Evolutionary conservation across 306 rosid species (phyloP).

Genomic region (Mimosa pudica): DNA sequence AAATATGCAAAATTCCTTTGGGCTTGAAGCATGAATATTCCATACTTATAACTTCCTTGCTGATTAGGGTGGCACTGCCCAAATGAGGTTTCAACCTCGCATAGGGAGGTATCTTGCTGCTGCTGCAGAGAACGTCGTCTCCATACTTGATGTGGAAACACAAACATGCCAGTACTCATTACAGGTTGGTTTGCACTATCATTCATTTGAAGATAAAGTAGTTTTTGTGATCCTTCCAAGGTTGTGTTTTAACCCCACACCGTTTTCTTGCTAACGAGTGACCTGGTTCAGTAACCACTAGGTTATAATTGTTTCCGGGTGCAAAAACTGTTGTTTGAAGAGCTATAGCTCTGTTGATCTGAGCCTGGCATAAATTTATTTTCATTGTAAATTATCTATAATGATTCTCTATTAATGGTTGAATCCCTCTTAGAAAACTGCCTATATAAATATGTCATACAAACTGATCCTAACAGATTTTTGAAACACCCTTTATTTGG

Average conservation of each 20-base stretch:
- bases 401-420: not conserved
- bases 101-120: constrained; percentile 88
- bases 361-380: not conserved
- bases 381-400: not conserved
- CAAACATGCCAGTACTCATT: constrained; percentile 71
- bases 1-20: too few relatives aligned
- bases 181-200: constrained; percentile 53
- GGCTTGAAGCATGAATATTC: not conserved
- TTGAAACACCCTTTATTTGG: constrained; percentile 23
- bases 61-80: constrained; percentile 82
- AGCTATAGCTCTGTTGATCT: constrained; percentile 1
- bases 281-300: not conserved
- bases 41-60: constrained; percentile 4
- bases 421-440: not conserved
- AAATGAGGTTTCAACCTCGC: constrained; percentile 93
- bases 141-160: constrained; percentile 91
- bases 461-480: not conserved
- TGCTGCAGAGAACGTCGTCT: constrained; percentile 83
- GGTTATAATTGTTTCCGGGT: not conserved
- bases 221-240: not conserved
- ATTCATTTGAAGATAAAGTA: not conserved
- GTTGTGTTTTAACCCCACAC: not conserved
- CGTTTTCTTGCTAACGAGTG: not conserved
- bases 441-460: not conserved
- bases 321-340: not conserved